Evolutionary conservation across 2,329 filamentous ascomycete species (phyloP), one percentile per base, ranked within the genome.

Genomic region (Acrocalymma vagum): DNA sequence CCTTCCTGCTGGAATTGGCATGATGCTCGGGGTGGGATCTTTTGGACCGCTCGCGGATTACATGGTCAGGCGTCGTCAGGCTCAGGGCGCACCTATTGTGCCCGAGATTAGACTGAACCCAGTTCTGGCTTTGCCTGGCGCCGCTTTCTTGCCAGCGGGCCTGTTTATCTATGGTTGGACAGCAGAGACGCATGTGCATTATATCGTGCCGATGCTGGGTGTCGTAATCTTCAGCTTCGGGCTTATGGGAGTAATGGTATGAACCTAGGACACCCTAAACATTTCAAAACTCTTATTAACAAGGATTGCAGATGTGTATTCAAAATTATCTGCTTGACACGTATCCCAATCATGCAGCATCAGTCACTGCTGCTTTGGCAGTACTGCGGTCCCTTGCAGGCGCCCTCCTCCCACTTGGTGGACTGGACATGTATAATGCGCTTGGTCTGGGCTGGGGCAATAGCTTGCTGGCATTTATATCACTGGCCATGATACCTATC

Each of bases 401-500:
- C 3, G 51, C 54, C n/a, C 51, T 61, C 20, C n/a, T 63, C 15
- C 56, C 58, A 4, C 34, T 63, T 1, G 57, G 51, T 13, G 56
- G 46, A 5, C 49, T 40, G 1, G 14, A 27, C 2, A 21, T 60
- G 39, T 63, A 60, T 29, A 44, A 45, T 14, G 22, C 24, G 1
- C 41, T 63, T n/a, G 58, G 53, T 9, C 51, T 60, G 6, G 60
- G 72, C 9, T 55, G 51, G 48, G 52, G 48, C 26, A 60, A 51
- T 22, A 45, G 37, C 7, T 71, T 91, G 9, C 85, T 86, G 0
- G 88, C 83, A 0, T 90, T 91, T 67, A 70, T 91, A 5, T 79
- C 85, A 0, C 63, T 89, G 3, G 76, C 75, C 3, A 88, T 86
- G 63, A 72, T 88, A 17, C 85, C 87, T 0, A 84, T 86, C 58